A percentile compares a stretch with the other conserved stretches of the same genome.
phyloP scores from a whole-genome alignment of 2,329 filamentous ascomycete species.

The Colletotrichum musicola region DNA sequence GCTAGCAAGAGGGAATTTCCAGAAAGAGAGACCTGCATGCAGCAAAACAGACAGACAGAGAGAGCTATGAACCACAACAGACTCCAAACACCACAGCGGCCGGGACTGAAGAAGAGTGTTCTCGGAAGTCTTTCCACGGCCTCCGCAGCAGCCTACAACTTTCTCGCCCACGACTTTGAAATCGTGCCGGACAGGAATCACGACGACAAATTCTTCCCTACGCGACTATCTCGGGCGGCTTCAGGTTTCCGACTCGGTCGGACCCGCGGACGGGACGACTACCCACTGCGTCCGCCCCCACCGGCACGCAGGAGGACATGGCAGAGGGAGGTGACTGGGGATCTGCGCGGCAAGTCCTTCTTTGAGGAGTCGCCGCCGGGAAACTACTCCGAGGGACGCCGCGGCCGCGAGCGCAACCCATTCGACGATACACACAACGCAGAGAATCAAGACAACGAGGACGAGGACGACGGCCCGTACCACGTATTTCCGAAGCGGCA shows the following conservation, averaged over 20 bases:
- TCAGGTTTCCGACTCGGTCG: conserved; percentile 26
- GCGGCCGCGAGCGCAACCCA: conserved; percentile 15
- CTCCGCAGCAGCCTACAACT: conserved; percentile 27
- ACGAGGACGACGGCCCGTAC: conserved; percentile 40
- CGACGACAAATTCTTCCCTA: conserved; percentile 27
- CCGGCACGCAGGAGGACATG: conserved; percentile 31
- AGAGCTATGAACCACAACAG: conserved; percentile 22
- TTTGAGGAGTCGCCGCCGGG: conserved; percentile 7
- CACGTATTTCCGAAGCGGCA: conserved; percentile 53
- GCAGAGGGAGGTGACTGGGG: conserved; percentile 11
- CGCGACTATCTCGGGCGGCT: conserved; percentile 30
- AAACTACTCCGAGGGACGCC: conserved; percentile 17
- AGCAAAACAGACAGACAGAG: background rate
- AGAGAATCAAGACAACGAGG: background rate
- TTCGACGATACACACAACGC: conserved; percentile 21
- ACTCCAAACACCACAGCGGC: conserved; percentile 24
- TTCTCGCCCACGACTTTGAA: conserved; percentile 36
- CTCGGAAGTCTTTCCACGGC: conserved; percentile 20
- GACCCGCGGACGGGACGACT: conserved; percentile 26
- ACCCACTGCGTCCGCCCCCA: conserved; percentile 23
- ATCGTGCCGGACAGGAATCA: conserved; percentile 27
- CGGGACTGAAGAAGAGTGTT: conserved; percentile 13
- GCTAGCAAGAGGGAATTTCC: no score
- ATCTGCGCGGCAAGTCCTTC: conserved; percentile 8
- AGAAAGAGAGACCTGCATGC: background rate